A percentile compares a stretch with the other conserved stretches of the same genome.
These are phyloP conservation scores for Amanita thiersii DNA, from an alignment of 768 basidiomycete genomes.

Conservation along the genomic window DNA sequence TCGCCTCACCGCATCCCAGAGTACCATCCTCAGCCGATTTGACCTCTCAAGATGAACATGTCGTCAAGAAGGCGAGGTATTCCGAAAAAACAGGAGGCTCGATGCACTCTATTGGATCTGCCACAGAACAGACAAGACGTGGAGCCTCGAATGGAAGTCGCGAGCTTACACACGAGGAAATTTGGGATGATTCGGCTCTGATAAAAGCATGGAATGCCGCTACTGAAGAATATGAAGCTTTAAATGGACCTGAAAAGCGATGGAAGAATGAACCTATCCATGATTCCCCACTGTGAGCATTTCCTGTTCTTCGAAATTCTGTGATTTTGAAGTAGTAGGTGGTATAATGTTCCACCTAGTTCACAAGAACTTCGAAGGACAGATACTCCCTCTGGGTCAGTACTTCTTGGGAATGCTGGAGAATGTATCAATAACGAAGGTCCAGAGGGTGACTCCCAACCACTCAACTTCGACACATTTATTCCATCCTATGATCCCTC, in stretches of 20 bases:
- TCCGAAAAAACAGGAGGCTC: background rate
- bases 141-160: slow-evolving; percentile 39
- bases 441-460: slow-evolving; percentile 38
- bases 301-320: background rate
- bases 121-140: background rate
- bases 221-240: slow-evolving; percentile 69
- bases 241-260: slow-evolving; percentile 57
- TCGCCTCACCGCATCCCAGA: slow-evolving; percentile 35
- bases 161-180: slow-evolving; percentile 61
- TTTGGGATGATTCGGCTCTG: slow-evolving; percentile 83
- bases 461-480: slow-evolving; percentile 63
- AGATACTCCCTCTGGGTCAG: slow-evolving; percentile 15
- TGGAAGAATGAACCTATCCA: slow-evolving; percentile 70
- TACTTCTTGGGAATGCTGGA: slow-evolving; percentile 4
- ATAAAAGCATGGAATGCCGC: slow-evolving; percentile 83
- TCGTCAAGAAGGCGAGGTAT: slow-evolving; percentile 1
- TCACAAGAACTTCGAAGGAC: slow-evolving; percentile 14
- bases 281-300: slow-evolving; percentile 64
- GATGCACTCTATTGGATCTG: background rate
- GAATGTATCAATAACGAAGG: slow-evolving; percentile 1
- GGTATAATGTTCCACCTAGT: slow-evolving; percentile 62
- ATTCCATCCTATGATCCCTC: slow-evolving; percentile 64
- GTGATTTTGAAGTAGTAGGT: slow-evolving; percentile 36
- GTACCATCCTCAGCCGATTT: slow-evolving; percentile 11
- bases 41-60: slow-evolving; percentile 1